A percentile compares a stretch with the other conserved stretches of the same genome.
These are phyloP conservation scores for Bretschneidera sinensis DNA, from an alignment of 345 rosid species.

Conservation along the genomic window DNA sequence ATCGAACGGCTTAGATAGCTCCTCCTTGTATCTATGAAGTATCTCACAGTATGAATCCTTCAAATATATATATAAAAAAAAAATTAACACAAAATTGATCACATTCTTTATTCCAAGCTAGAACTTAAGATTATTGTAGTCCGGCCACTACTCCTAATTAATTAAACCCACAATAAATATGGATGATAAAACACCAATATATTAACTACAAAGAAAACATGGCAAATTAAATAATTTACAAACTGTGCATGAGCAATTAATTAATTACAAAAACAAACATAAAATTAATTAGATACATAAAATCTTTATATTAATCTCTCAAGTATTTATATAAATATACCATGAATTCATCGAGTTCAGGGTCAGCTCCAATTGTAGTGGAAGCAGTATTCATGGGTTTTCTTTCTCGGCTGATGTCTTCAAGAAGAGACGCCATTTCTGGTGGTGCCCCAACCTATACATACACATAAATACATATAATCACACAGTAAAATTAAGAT, in stretches of 20 bases:
- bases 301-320: neutral
- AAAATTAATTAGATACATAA: too few relatives aligned
- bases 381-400: slow-evolving; percentile 13
- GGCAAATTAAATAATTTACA: too few relatives aligned
- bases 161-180: too few relatives aligned
- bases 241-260: too few relatives aligned
- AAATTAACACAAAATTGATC: neutral
- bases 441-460: slow-evolving; percentile 59
- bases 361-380: slow-evolving; percentile 48
- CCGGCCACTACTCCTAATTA: too few relatives aligned
- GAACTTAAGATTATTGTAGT: too few relatives aligned
- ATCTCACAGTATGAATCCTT: slow-evolving; percentile 62
- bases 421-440: slow-evolving; percentile 41
- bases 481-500: neutral
- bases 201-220: too few relatives aligned
- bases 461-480: neutral
- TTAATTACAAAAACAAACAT: too few relatives aligned
- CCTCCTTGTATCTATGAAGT: slow-evolving; percentile 54
- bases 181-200: too few relatives aligned
- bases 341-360: slow-evolving; percentile 71
- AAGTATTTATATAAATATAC: slow-evolving; percentile 25
- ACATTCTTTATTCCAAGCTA: too few relatives aligned
- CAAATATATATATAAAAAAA: neutral
- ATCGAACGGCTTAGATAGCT: slow-evolving; percentile 53
- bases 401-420: slow-evolving; percentile 39